Evolutionary conservation across 352 stramenopile genomes (phyloP).

Genomic region (Phytophthora hybrid): DNA sequence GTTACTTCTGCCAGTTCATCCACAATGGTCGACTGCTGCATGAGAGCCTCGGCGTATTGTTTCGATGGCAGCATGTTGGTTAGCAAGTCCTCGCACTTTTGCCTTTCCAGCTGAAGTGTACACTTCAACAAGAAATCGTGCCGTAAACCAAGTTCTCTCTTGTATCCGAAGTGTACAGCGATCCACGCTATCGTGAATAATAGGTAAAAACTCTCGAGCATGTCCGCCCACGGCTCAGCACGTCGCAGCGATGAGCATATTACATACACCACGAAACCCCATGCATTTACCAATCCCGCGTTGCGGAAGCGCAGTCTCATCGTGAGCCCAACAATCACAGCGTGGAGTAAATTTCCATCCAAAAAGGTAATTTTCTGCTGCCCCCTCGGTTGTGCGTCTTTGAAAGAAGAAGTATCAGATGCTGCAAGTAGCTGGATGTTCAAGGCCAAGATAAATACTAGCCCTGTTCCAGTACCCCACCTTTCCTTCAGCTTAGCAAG

Average conservation of each 20-base stretch:
- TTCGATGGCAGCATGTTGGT: conserved; percentile 88
- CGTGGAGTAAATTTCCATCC: conserved; percentile 60
- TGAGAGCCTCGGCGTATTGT: conserved; percentile 75
- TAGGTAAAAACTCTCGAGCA: conserved; percentile 54
- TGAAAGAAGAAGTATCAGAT: background rate
- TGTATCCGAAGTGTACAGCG: conserved; percentile 66
- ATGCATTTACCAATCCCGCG: conserved; percentile 52
- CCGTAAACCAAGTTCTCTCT: conserved; percentile 66
- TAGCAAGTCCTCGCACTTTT: conserved; percentile 85
- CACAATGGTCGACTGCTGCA: conserved; percentile 78
- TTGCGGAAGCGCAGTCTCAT: conserved; percentile 72
- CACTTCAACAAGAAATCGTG: conserved; percentile 84
- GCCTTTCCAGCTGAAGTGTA: conserved; percentile 77
- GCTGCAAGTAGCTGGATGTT: conserved; percentile 55
- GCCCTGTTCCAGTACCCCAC: conserved; percentile 33
- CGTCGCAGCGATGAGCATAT: conserved; percentile 23
- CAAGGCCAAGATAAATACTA: conserved; percentile 49
- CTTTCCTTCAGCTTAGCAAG: conserved; percentile 51
- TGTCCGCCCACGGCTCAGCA: conserved; percentile 45
- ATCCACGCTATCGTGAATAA: conserved; percentile 42
- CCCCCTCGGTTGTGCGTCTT: conserved; percentile 13
- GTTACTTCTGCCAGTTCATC: conserved; percentile 87
- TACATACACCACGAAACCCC: conserved; percentile 50
- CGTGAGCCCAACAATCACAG: conserved; percentile 63
- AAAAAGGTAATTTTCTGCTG: conserved; percentile 41